phyloP scores from a whole-genome alignment of 306 rosid species.

The Comarum palustre region DNA sequence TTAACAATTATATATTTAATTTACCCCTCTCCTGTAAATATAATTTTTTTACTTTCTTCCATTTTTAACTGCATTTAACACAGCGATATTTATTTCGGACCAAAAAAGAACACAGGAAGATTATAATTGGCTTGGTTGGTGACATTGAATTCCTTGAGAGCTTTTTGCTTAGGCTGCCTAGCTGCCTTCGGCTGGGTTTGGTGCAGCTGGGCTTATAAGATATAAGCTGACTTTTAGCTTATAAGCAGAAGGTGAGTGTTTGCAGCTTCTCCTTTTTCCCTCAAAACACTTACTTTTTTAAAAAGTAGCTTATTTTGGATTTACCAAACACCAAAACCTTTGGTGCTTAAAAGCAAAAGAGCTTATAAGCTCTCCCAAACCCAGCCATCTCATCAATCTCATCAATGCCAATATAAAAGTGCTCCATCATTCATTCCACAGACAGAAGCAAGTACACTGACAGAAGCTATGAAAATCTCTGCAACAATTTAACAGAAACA shows the following conservation, averaged over 20 bases:
- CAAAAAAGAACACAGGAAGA: background rate
- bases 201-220: too few species aligned
- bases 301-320: too few species aligned
- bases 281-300: too few species aligned
- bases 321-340: too few species aligned
- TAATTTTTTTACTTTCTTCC: background rate
- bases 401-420: constrained; percentile 14
- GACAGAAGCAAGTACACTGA: background rate
- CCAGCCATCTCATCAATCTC: background rate
- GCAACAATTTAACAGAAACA: constrained; percentile 5
- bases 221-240: too few species aligned
- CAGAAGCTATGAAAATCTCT: constrained; percentile 5
- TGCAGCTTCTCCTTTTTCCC: too few species aligned
- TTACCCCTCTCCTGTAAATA: too few species aligned
- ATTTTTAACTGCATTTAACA: background rate
- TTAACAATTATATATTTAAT: background rate
- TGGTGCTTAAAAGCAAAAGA: too few species aligned
- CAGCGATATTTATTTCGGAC: too few species aligned
- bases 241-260: too few species aligned
- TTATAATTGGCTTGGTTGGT: background rate
- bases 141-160: background rate
- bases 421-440: background rate
- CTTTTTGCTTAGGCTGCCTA: background rate
- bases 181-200: too few species aligned
- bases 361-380: too few species aligned